phyloP scores from a whole-genome alignment of 129 eudicot species.

The Flaveria trinervia region DNA sequence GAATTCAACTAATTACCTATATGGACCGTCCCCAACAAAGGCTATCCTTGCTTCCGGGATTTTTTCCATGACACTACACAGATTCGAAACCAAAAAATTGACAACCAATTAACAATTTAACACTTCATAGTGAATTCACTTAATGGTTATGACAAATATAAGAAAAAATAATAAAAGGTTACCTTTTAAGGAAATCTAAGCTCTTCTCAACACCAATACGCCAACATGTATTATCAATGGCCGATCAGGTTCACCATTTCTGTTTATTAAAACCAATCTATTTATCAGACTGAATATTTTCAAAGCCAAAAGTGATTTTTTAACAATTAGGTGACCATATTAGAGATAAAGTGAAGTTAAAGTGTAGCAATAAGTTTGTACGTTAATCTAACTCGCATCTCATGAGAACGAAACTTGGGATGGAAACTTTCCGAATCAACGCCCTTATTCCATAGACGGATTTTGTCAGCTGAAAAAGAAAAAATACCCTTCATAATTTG shows the following conservation, averaged over 20 bases:
- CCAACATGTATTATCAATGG: conserved; percentile 88
- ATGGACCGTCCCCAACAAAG: conserved; percentile 94
- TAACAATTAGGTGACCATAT: background rate
- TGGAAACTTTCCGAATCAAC: conserved; percentile 98
- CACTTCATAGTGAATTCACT: background rate
- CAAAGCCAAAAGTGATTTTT: background rate
- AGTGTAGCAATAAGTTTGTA: conserved; percentile 19
- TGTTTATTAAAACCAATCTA: conserved; percentile 35
- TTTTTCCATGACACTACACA: conserved; percentile 82
- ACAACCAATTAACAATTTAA: conserved; percentile 1
- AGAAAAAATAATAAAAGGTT: background rate
- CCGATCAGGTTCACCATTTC: conserved; percentile 86
- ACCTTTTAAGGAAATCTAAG: conserved; percentile 88
- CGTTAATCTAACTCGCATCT: conserved; percentile 89
- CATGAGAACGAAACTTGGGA: conserved; percentile 74
- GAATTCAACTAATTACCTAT: conserved; percentile 45
- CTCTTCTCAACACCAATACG: conserved; percentile 91
- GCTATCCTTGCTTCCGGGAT: conserved; percentile 96
- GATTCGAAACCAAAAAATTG: conserved; percentile 16
- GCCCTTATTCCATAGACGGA: conserved; percentile 98
- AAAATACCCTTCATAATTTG: background rate
- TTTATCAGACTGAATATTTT: background rate
- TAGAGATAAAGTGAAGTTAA: background rate
- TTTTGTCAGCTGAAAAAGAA: conserved; percentile 62
- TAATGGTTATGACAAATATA: background rate